Evolutionary conservation across 2,329 filamentous ascomycete species (phyloP).

Genomic region (Mycosphaerelloides madeirae): DNA sequence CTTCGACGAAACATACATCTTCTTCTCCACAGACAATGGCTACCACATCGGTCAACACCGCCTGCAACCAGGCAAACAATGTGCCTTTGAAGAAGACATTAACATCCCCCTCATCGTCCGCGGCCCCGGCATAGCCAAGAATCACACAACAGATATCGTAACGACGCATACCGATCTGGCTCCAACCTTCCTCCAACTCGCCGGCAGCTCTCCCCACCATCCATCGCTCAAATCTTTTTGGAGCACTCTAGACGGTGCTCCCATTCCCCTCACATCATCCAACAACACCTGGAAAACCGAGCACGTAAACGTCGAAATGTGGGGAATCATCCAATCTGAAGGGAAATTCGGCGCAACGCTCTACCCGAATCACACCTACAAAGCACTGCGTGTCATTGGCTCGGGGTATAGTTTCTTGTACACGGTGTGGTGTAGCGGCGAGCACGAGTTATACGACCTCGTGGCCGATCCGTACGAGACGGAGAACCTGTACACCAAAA

Average conservation of each 20-base stretch:
- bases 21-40: constrained; percentile 40
- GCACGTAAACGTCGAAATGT: constrained; percentile 40
- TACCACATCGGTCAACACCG: constrained; percentile 39
- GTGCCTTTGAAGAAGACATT: constrained; percentile 38
- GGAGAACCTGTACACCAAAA: constrained; percentile 15
- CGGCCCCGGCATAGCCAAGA: constrained; percentile 33
- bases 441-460: constrained; percentile 60
- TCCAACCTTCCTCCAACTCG: constrained; percentile 35
- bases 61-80: constrained; percentile 38
- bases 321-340: constrained; percentile 35
- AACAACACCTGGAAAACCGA: constrained; percentile 20
- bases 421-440: constrained; percentile 64
- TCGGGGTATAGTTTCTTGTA: constrained; percentile 58
- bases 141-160: constrained; percentile 29
- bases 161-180: constrained; percentile 40
- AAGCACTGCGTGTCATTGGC: constrained; percentile 27
- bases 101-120: constrained; percentile 38
- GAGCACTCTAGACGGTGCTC: constrained; percentile 33
- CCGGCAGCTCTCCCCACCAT: constrained; percentile 18
- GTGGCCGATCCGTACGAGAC: constrained; percentile 23
- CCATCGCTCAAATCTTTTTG: constrained; percentile 12
- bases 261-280: constrained; percentile 28
- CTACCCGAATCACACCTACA: constrained; percentile 31
- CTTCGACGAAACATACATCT: constrained; percentile 46
- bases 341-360: constrained; percentile 27